phyloP scores from a whole-genome alignment of 2,329 filamentous ascomycete genomes.

The Rhinocladiella mackenziei region DNA sequence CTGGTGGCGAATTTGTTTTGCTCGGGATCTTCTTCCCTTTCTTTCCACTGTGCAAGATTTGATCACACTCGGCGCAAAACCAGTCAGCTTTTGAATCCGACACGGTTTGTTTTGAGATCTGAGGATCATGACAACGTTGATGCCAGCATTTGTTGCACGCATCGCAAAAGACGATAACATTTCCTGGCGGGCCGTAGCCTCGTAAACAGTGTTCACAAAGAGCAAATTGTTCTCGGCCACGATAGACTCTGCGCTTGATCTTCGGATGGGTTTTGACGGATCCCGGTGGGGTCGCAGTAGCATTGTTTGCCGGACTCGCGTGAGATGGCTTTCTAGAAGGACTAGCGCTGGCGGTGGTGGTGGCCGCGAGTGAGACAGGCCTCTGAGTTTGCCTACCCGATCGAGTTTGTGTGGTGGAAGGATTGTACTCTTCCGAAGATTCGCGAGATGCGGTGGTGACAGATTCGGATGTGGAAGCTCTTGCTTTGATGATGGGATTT shows the following conservation, averaged over 20 bases:
- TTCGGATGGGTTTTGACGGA: slow-evolving; percentile 39
- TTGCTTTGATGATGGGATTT: background rate
- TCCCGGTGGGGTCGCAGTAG: slow-evolving; percentile 20
- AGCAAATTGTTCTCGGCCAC: slow-evolving; percentile 40
- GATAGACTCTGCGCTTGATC: slow-evolving; percentile 57
- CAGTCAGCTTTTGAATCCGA: slow-evolving; percentile 64
- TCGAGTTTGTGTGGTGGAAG: slow-evolving; percentile 63
- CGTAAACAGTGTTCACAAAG: slow-evolving; percentile 70
- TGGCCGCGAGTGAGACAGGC: slow-evolving; percentile 58
- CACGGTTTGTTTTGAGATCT: slow-evolving; percentile 66
- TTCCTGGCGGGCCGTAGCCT: slow-evolving; percentile 66
- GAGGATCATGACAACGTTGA: slow-evolving; percentile 73
- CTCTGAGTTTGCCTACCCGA: slow-evolving; percentile 68
- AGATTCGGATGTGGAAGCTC: slow-evolving; percentile 12
- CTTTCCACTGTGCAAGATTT: slow-evolving; percentile 28
- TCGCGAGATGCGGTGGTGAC: slow-evolving; percentile 36
- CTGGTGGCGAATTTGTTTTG: slow-evolving; percentile 1
- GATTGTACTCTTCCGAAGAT: slow-evolving; percentile 46
- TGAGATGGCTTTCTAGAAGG: slow-evolving; percentile 15
- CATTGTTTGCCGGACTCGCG: slow-evolving; percentile 11
- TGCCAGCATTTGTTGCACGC: slow-evolving; percentile 77
- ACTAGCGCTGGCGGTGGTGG: slow-evolving; percentile 36
- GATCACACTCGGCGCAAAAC: slow-evolving; percentile 63
- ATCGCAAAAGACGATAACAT: slow-evolving; percentile 83
- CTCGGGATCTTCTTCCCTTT: slow-evolving; percentile 22